Conservation (phyloP, 208 protist genomes). For the Hexamita inflata region DNA sequence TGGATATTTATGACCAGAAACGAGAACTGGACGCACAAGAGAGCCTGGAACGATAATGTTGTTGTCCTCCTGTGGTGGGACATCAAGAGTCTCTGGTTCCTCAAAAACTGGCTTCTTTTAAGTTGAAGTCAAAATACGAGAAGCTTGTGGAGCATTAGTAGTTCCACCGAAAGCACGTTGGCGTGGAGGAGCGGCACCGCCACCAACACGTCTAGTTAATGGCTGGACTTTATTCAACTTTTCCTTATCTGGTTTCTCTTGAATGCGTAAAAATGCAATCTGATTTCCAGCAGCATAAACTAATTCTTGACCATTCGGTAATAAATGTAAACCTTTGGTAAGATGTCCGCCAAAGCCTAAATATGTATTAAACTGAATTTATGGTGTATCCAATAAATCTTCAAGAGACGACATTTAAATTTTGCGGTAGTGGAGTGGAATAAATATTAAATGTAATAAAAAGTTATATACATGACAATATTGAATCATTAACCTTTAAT, state of each 20-base stretch:
- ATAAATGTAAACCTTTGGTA: not conserved
- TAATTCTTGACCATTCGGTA: constrained; percentile 14
- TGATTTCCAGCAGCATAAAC: constrained; percentile 10
- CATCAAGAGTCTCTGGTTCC: not conserved
- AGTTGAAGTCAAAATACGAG: not conserved
- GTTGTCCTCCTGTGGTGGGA: not conserved
- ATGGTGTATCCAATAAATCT: not conserved
- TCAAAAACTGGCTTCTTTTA: not conserved
- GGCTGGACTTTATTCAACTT: not conserved
- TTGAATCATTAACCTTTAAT: no score
- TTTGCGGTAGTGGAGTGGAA: no score
- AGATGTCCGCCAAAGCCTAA: constrained; percentile 14
- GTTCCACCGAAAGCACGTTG: constrained; percentile 3
- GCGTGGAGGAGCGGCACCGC: not conserved
- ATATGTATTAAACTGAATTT: not conserved
- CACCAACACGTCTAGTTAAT: not conserved
- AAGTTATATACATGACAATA: no score
- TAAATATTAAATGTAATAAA: no score
- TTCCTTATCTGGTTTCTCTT: not conserved
- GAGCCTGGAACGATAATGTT: constrained; percentile 4
- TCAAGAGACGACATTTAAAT: not conserved
- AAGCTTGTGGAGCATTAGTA: not conserved
- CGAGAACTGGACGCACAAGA: not conserved
- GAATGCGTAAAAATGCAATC: not conserved
- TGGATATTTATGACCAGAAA: constrained; percentile 2